Percentiles rank a stretch among this genome's conserved stretches.
Evolutionary conservation across 306 rosid genomes (phyloP).

Genomic region (apple (Malus domestica)): ASM211411v1 NC_041804.1:14971001-14971500

Average conservation of each 20-base stretch:
- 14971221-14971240: constrained; percentile 94
- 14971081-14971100: constrained; percentile 56
- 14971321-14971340: constrained; percentile 76
- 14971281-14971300: constrained; percentile 89
- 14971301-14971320: constrained; percentile 96
- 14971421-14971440: constrained; percentile 85
- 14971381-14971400: constrained; percentile 95
- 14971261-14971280: constrained; percentile 75
- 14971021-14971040: constrained; percentile 37
- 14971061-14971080: constrained; percentile 50
- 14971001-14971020: constrained; percentile 70
- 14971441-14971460: constrained; percentile 77
- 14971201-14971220: constrained; percentile 81
- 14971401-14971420: constrained; percentile 94
- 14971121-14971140: constrained; percentile 86
- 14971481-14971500: constrained; percentile 57
- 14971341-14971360: constrained; percentile 71
- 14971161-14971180: constrained; percentile 72
- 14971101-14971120: constrained; percentile 81
- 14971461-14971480: constrained; percentile 56
- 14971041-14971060: constrained; percentile 58
- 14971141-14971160: constrained; percentile 90
- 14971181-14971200: constrained; percentile 89
- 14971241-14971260: constrained; percentile 84
- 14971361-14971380: constrained; percentile 81